Evolutionary conservation across 371 early-diverging fungal species (phyloP).

Genomic region (Pancytospora epiphaga): DNA sequence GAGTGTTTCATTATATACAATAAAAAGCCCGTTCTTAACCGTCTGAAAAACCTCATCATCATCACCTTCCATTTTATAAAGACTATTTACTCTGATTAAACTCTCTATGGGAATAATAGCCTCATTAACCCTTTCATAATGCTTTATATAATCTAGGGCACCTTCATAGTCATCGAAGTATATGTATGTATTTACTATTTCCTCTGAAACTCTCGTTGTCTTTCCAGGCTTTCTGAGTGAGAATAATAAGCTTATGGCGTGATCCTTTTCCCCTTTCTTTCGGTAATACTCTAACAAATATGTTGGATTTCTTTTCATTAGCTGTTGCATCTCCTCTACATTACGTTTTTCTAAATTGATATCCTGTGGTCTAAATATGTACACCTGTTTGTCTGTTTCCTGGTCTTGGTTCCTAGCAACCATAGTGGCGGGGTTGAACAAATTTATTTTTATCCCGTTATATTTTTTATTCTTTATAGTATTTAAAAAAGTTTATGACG

Average conservation of each 20-base stretch:
- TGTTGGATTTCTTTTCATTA: neutral
- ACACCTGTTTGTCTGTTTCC: too few species aligned
- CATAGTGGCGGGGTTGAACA: too few species aligned
- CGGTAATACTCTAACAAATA: slow-evolving; percentile 8
- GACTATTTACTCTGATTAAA: neutral
- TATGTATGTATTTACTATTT: slow-evolving; percentile 28
- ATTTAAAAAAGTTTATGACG: too few species aligned
- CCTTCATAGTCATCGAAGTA: slow-evolving; percentile 30
- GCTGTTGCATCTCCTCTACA: too few species aligned
- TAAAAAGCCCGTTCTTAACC: neutral
- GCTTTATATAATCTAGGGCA: slow-evolving; percentile 13
- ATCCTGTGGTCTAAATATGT: too few species aligned
- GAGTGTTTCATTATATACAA: neutral
- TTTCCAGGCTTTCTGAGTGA: neutral
- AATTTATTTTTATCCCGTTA: too few species aligned
- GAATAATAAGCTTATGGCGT: slow-evolving; percentile 12
- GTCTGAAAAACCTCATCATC: neutral
- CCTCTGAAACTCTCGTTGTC: neutral
- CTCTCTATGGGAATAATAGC: slow-evolving; percentile 1
- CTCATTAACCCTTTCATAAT: neutral
- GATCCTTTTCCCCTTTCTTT: slow-evolving; percentile 5
- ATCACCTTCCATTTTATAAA: neutral
- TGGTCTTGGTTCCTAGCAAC: too few species aligned
- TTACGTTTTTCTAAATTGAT: too few species aligned
- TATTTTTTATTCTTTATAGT: too few species aligned